These are phyloP conservation scores for Metschnikowia vanudenii DNA, from an alignment of 805 yeast genomes.

Conservation along the genomic window DNA sequence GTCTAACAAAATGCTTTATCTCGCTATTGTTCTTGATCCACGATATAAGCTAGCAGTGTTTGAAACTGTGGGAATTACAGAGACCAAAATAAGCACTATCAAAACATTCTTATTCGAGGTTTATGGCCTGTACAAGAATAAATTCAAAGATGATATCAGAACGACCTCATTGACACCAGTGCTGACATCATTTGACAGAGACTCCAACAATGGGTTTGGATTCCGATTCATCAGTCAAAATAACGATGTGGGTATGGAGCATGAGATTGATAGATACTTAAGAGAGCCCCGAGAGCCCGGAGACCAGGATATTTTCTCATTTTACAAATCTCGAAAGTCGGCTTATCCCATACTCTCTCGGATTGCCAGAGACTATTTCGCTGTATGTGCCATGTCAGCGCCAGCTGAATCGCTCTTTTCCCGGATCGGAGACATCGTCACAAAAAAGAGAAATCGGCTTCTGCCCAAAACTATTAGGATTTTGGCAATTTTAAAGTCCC, in stretches of 20 bases:
- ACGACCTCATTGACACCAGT: background rate
- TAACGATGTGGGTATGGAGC: background rate
- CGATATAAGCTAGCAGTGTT: slow-evolving; percentile 3
- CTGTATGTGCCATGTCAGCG: background rate
- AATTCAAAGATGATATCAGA: background rate
- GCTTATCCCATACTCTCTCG: background rate
- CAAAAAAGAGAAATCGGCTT: slow-evolving; percentile 1
- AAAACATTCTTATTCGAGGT: background rate
- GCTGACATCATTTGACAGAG: background rate
- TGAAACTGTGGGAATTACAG: background rate
- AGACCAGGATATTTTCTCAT: background rate
- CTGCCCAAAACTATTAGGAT: background rate
- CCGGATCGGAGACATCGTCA: background rate
- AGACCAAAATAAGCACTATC: background rate
- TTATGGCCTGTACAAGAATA: background rate
- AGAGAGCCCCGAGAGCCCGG: background rate
- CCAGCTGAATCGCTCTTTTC: slow-evolving; percentile 2
- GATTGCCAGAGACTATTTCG: slow-evolving; percentile 3
- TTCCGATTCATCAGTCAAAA: background rate
- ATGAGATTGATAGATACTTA: background rate
- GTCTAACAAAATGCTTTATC: slow-evolving; percentile 1
- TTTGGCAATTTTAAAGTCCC: background rate
- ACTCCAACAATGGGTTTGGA: too few species aligned
- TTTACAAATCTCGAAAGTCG: background rate
- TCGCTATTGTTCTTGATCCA: slow-evolving; percentile 7